Evolutionary conservation across 768 basidiomycete species (phyloP), one percentile per base, ranked within the genome.

Genomic region (Brasilioporus rufonigricans): DNA sequence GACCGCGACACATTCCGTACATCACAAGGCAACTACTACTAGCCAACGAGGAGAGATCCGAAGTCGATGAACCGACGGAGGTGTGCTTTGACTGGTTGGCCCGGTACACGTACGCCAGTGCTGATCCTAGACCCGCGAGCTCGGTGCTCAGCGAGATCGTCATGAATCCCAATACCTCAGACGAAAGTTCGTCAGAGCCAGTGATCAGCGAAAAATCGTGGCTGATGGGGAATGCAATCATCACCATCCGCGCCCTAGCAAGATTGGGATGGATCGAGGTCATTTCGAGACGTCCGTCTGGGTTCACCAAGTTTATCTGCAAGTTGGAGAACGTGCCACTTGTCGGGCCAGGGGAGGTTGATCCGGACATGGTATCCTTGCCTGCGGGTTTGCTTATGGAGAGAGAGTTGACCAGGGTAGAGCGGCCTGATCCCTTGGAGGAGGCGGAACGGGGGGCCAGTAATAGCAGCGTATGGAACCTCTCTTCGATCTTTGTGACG

Each of bases 51-150:
- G 86, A 82, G 14, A 82, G 81, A 50, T 73, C 75, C 2, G 78
- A 82, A 38, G 76, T 95, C 6, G 97, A 98, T 68, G 92, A 91
- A 56, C 86, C 88, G 26, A 91, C 94, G 0, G 93, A 98, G 66
- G 96, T 98, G 33, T 96, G 93, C 71, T 95, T 98, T 65, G 97
- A 99, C 69, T 98, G 95, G 93, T 79, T 99, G 18, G 89, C 93
- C 11, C 80, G 97, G 18, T 97, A 97, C 67, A 89, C 96, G 0
- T 98, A 95, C 63, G 93, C 87, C 14, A 93, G 89, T 63, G 93
- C 93, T 16, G 94, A 97, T 66, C 95, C 96, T 1, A 83, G 90
- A 16, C 93, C 96, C 2, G 83, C 93, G 1, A 80, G 78, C 31
- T 92, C 91, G 1, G 77, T 87, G 48, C 79, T 98, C 51, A 83